Evolutionary conservation across 371 early-diverging fungal genomes (phyloP).

Genomic region (Dichotomocladium elegans): DNA sequence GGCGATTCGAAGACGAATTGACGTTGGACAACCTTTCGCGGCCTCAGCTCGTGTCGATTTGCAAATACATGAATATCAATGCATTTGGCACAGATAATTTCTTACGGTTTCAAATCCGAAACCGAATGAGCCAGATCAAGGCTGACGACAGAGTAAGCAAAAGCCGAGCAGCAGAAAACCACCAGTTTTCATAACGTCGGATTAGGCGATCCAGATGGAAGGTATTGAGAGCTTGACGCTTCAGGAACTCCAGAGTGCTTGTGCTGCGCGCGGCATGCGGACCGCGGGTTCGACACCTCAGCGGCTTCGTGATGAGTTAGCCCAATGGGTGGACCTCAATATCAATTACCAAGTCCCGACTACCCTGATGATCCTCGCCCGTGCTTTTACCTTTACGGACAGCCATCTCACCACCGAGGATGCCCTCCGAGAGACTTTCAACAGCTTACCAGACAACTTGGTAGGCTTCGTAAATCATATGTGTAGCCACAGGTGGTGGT

Average conservation of each 20-base stretch:
- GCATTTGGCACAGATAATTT: slow-evolving; percentile 95
- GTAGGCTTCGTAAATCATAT: slow-evolving; percentile 24
- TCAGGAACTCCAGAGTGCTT: slow-evolving; percentile 81
- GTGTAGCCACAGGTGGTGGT: neutral
- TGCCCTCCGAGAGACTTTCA: slow-evolving; percentile 90
- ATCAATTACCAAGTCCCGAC: slow-evolving; percentile 85
- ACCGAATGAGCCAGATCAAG: slow-evolving; percentile 78
- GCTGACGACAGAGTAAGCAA: slow-evolving; percentile 79
- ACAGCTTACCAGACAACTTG: slow-evolving; percentile 86
- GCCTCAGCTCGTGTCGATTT: slow-evolving; percentile 92
- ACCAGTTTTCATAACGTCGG: too few relatives aligned
- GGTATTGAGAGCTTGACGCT: slow-evolving; percentile 86
- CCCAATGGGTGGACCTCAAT: slow-evolving; percentile 94
- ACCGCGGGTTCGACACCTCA: slow-evolving; percentile 84
- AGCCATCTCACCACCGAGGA: slow-evolving; percentile 60
- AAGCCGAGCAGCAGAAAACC: too few relatives aligned
- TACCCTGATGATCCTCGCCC: slow-evolving; percentile 84
- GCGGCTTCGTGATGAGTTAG: slow-evolving; percentile 79
- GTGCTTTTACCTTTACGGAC: slow-evolving; percentile 83
- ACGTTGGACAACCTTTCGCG: slow-evolving; percentile 90
- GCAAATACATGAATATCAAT: slow-evolving; percentile 89
- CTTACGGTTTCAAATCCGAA: slow-evolving; percentile 85
- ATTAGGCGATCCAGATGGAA: slow-evolving; percentile 77
- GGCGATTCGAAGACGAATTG: slow-evolving; percentile 86
- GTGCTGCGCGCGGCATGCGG: slow-evolving; percentile 89